phyloP scores from a whole-genome alignment of 2,329 filamentous ascomycete genomes.

The Fusarium virguliforme region DNA sequence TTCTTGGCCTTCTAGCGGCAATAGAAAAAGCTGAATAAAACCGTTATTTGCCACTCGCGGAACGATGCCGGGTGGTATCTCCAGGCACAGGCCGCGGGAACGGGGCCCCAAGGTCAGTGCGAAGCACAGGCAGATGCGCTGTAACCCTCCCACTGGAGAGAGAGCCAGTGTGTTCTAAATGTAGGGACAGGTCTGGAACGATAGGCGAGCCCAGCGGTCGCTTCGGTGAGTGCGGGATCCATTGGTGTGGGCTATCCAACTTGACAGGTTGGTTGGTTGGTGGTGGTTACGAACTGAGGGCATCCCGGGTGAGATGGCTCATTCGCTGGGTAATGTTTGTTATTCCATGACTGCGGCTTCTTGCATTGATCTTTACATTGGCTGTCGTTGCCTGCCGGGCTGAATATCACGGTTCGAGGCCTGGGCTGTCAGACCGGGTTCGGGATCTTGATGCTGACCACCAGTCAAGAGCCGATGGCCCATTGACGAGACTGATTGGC shows the following conservation, averaged over 20 bases:
- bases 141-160: conserved; percentile 13
- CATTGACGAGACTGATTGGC: not conserved
- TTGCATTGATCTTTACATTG: conserved; percentile 5
- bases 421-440: conserved; percentile 1
- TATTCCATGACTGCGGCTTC: not conserved
- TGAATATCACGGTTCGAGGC: not conserved
- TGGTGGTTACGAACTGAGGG: not conserved
- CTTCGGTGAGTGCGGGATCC: conserved; percentile 30
- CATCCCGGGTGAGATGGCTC: conserved; percentile 9
- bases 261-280: conserved; percentile 12
- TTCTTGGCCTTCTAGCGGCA: conserved; percentile 31
- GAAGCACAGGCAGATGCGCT: conserved; percentile 11
- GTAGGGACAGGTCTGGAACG: conserved; percentile 31
- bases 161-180: not conserved
- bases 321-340: not conserved
- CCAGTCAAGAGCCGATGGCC: not conserved
- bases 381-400: not conserved
- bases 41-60: conserved; percentile 20
- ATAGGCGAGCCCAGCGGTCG: conserved; percentile 40
- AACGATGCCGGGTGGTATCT: conserved; percentile 23
- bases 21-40: not conserved
- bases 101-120: conserved; percentile 18
- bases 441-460: conserved; percentile 5
- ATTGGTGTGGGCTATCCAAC: not conserved
- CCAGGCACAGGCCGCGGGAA: conserved; percentile 14